Percentiles rank a stretch among this genome's conserved stretches.
Conservation (phyloP, 805 yeast species). For the Kodamaea restingae region DNA sequence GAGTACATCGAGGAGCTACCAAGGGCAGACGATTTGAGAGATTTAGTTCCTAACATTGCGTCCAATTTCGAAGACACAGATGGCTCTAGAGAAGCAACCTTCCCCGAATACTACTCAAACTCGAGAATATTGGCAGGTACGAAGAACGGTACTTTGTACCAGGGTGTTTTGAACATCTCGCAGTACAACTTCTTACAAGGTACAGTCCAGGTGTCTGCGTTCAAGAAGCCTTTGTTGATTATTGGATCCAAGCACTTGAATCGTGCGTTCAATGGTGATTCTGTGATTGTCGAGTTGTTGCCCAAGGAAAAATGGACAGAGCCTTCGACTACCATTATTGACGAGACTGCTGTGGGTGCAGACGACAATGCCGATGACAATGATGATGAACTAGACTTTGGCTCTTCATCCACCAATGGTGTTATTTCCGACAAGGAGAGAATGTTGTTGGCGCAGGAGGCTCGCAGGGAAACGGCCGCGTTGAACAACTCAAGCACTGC, state of each 20-base stretch:
- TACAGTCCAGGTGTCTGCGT: constrained; percentile 62
- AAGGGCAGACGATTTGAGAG: constrained; percentile 69
- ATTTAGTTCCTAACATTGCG: constrained; percentile 63
- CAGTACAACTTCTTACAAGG: constrained; percentile 90
- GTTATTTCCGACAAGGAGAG: constrained; percentile 68
- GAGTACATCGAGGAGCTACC: constrained; percentile 71
- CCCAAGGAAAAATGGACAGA: constrained; percentile 86
- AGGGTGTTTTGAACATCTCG: constrained; percentile 76
- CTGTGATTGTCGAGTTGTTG: constrained; percentile 83
- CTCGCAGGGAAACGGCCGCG: constrained; percentile 50
- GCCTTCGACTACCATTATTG: constrained; percentile 75
- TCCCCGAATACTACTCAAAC: constrained; percentile 72
- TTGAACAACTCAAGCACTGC: constrained; percentile 24
- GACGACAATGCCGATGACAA: constrained; percentile 59
- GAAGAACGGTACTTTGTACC: constrained; percentile 80
- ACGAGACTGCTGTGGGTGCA: constrained; percentile 62
- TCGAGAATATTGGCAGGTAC: constrained; percentile 89
- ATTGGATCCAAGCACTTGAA: constrained; percentile 82
- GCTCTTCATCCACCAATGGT: constrained; percentile 16
- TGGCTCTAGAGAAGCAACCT: constrained; percentile 50
- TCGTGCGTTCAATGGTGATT: constrained; percentile 89
- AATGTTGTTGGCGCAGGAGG: constrained; percentile 70
- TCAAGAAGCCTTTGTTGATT: constrained; percentile 76
- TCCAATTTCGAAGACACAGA: constrained; percentile 29
- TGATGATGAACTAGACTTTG: constrained; percentile 34